Percentiles rank a stretch among this genome's conserved stretches.
Conservation (phyloP, 805 yeast genomes). For the Suhomyces kilbournensis region DNA sequence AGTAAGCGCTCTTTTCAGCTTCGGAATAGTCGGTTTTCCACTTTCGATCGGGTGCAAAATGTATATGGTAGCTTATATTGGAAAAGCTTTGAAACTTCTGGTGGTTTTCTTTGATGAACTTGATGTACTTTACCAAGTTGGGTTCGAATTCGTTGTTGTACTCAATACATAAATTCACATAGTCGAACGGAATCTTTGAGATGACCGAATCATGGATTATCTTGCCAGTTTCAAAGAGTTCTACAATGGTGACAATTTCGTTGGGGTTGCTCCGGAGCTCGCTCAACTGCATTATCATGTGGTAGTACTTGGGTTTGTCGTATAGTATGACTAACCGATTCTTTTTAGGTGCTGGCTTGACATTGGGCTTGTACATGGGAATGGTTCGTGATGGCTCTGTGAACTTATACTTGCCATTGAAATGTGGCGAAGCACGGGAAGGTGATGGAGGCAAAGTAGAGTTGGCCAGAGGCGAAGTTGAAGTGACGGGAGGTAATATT, state of each 20-base stretch:
- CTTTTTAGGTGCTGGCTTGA: conserved; percentile 3
- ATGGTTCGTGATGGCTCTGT: background rate
- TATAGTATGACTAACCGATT: conserved; percentile 19
- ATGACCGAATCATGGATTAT: conserved; percentile 10
- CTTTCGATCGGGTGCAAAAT: conserved; percentile 27
- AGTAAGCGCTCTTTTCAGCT: conserved; percentile 23
- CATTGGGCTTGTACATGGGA: background rate
- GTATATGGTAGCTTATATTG: conserved; percentile 34
- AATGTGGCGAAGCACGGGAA: background rate
- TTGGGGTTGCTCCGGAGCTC: conserved; percentile 17
- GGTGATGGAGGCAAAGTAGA: background rate
- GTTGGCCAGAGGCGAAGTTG: background rate
- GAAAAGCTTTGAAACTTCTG: conserved; percentile 12
- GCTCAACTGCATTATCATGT: conserved; percentile 22
- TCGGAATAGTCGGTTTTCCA: conserved; percentile 30
- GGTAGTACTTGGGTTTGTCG: conserved; percentile 28
- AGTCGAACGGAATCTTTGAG: conserved; percentile 15
- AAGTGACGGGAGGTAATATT: background rate
- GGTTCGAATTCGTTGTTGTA: conserved; percentile 28
- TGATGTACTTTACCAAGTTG: conserved; percentile 18
- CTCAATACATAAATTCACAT: conserved; percentile 30
- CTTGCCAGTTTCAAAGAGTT: conserved; percentile 15
- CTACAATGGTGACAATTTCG: conserved; percentile 18
- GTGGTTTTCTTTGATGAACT: conserved; percentile 19
- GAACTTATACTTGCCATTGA: background rate